Evolutionary conservation across 1,139 yeast species (phyloP).

Genomic region (Sugiyamaella castrensis): DNA sequence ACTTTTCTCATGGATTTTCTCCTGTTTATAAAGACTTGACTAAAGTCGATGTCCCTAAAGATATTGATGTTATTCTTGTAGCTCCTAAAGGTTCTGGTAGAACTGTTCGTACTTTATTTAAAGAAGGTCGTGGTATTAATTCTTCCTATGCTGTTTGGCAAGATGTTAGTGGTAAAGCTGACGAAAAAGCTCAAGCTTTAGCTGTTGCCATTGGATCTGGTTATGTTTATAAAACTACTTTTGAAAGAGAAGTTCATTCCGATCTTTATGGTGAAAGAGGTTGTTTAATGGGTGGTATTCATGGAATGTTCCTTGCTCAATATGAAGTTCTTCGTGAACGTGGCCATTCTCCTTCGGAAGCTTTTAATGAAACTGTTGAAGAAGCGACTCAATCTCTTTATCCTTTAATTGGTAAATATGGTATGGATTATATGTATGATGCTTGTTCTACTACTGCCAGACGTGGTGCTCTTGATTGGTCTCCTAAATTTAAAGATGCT

Average conservation of each 20-base stretch:
- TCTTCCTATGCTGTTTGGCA: constrained; percentile 99
- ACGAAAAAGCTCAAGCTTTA: constrained; percentile 97
- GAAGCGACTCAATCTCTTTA: constrained; percentile 99
- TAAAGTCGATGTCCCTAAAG: constrained; percentile 90
- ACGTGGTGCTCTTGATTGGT: constrained; percentile 99
- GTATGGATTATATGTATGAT: constrained; percentile 99
- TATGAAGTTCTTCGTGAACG: constrained; percentile 99
- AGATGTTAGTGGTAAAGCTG: constrained; percentile 98
- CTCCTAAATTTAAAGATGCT: constrained; percentile 98
- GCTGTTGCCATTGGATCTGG: constrained; percentile 99
- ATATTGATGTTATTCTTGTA: constrained; percentile 94
- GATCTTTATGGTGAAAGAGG: constrained; percentile 99
- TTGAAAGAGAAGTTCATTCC: constrained; percentile 98
- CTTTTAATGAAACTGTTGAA: constrained; percentile 99
- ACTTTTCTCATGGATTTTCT: constrained; percentile 99
- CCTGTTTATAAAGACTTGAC: constrained; percentile 98
- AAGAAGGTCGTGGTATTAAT: constrained; percentile 99
- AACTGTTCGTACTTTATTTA: constrained; percentile 97
- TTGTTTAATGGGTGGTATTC: constrained; percentile 99
- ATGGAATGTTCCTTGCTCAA: constrained; percentile 99
- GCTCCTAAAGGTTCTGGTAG: constrained; percentile 99
- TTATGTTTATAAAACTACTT: constrained; percentile 99
- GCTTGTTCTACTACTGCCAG: constrained; percentile 99
- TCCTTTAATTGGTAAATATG: constrained; percentile 98
- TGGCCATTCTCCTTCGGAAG: constrained; percentile 99